Evolutionary conservation across 257 asterid genomes (phyloP), one percentile per base, ranked within the genome.

Genomic region (Nicotiana tomentosiformis): DNA sequence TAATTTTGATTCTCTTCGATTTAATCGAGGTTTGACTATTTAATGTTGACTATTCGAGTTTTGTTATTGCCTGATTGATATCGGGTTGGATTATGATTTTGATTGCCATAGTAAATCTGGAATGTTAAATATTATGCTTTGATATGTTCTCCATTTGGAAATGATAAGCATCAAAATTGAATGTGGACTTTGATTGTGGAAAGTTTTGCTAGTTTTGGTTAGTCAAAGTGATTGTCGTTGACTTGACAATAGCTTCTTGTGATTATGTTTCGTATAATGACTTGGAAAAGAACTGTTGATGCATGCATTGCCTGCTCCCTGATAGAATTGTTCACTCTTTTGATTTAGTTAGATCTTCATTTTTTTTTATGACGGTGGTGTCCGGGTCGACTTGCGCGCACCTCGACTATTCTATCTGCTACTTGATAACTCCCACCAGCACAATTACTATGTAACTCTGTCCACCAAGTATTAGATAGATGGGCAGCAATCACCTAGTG

Each of bases 91-190:
- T 61, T 81, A 29, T 65, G 66, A 17, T 51, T 46, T 64, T 64
- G 61, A 61, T 35, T 64, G 62, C n/a, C 17, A 32, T 18, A 70
- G 20, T 72, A 46, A 72, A 72, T 72, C 78, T 43, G 14, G 60
- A 23, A 46, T 20, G 15, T 72, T 46, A 12, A 72, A 20, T 70
- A n/a, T 35, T 66, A 49, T 81, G 65, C 55, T 0, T 43, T 23
- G 65, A 80, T 15, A 43, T 46, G 32, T 32, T 80, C 83, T 61
- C 61, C 26, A 74, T 49, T 74, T 74, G 62, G 80, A 74, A 74
- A 49, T 49, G 20, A 20, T 26, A 72, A 43, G 20, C 78, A 20
- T 9, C 20, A 43, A 35, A 43, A 46, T 46, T 49, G 79, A 46
- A 23, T 46, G 15, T 49, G 29, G 62, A 49, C 80, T 74, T 49